phyloP scores from a whole-genome alignment of 164 flowering plant genomes.

The Hamamelis virginiana region DNA sequence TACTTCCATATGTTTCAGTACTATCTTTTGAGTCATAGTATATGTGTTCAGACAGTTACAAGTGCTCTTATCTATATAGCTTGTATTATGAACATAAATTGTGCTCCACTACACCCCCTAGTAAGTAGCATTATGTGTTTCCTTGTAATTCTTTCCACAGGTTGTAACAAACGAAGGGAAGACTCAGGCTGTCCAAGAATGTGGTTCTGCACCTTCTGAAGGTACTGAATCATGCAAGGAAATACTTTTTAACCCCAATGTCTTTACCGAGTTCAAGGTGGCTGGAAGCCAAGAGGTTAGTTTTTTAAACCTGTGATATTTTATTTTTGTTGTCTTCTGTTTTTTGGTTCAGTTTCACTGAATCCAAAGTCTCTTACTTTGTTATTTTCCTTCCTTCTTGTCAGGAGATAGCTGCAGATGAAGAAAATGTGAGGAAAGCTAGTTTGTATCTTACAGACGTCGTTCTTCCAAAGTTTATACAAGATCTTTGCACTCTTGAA shows the following conservation, averaged over 20 bases:
- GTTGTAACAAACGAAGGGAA: constrained; percentile 24
- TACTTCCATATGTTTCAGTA: no score
- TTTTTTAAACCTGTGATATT: not conserved
- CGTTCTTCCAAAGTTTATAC: constrained; percentile 83
- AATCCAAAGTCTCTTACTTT: not conserved
- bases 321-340: not conserved
- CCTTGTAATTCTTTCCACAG: constrained; percentile 24
- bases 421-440: constrained; percentile 79
- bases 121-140: not conserved
- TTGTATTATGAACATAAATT: not conserved
- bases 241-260: constrained; percentile 82
- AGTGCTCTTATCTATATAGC: not conserved
- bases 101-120: not conserved
- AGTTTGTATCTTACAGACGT: constrained; percentile 67
- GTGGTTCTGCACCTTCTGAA: constrained; percentile 33
- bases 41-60: no score
- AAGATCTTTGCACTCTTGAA: constrained; percentile 95
- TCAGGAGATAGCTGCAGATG: constrained; percentile 87
- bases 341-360: not conserved
- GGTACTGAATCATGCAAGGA: constrained; percentile 35
- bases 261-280: constrained; percentile 83
- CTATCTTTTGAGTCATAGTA: no score
- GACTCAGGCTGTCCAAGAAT: constrained; percentile 22
- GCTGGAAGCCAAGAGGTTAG: constrained; percentile 74
- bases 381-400: constrained; percentile 3